Evolutionary conservation across 495 filamentous ascomycete species (phyloP).

Genomic region (Aspergillus sclerotioniger): DNA sequence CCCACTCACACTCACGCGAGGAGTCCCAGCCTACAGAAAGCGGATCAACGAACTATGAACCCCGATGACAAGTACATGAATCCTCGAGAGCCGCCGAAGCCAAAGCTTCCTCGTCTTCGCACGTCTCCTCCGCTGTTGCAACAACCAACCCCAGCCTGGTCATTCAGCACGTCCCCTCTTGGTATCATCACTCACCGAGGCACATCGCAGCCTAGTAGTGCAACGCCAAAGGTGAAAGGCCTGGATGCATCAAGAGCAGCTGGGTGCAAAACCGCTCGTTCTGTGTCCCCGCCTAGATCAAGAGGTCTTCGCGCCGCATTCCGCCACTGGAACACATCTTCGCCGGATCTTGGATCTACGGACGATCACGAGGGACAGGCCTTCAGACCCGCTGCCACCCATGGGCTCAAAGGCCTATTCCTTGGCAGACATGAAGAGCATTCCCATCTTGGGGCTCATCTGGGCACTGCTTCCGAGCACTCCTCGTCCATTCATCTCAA

Average conservation of each 20-base stretch:
- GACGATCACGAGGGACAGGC: constrained; percentile 7
- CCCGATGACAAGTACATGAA: constrained; percentile 72
- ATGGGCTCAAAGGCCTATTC: not conserved
- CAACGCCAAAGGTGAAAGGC: constrained; percentile 19
- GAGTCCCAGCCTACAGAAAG: constrained; percentile 37
- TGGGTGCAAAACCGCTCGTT: constrained; percentile 34
- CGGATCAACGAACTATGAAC: constrained; percentile 69
- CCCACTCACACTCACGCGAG: constrained; percentile 34
- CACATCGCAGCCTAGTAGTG: constrained; percentile 39
- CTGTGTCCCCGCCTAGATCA: constrained; percentile 41
- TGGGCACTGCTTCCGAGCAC: constrained; percentile 7
- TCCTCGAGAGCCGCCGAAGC: constrained; percentile 61
- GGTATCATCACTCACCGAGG: constrained; percentile 26
- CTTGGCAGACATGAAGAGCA: constrained; percentile 7
- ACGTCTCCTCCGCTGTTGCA: constrained; percentile 55
- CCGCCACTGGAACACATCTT: constrained; percentile 29
- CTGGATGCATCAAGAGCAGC: constrained; percentile 9
- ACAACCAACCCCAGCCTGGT: constrained; percentile 28
- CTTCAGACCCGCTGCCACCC: not conserved
- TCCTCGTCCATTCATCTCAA: constrained; percentile 2
- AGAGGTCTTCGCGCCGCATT: constrained; percentile 38
- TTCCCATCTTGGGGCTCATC: constrained; percentile 9
- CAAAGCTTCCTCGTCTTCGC: constrained; percentile 47
- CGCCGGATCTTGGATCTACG: constrained; percentile 18
- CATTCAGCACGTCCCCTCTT: constrained; percentile 29